Evolutionary conservation across 208 protist species (phyloP).

Genomic region (Leishmania arabica): DNA sequence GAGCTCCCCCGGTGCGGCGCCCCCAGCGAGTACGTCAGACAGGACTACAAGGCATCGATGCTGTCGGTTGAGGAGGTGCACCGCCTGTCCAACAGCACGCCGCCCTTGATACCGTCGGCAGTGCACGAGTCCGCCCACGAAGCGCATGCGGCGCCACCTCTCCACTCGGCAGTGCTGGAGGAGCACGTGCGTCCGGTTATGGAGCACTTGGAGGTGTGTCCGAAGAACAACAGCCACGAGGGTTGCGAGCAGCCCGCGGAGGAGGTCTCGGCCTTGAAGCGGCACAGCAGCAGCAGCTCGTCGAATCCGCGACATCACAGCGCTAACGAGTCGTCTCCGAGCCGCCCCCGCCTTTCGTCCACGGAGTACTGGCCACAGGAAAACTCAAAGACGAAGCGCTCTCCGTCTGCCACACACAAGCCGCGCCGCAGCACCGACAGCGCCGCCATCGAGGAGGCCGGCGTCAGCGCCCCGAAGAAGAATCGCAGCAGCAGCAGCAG

Average conservation of each 20-base stretch:
- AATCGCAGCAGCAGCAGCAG: not conserved
- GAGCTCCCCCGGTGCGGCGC: not conserved
- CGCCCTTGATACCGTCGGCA: not conserved
- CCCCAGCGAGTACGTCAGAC: not conserved
- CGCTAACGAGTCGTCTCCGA: not conserved
- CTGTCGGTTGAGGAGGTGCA: not conserved
- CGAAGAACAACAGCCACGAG: not conserved
- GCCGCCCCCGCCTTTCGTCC: not conserved
- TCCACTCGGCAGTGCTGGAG: slow-evolving; percentile 1
- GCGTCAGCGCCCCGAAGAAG: slow-evolving; percentile 13
- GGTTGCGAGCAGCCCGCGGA: not conserved
- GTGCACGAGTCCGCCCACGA: not conserved
- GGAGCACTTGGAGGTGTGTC: not conserved
- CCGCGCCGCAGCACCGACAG: not conserved
- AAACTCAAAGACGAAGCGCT: not conserved
- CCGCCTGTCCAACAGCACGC: not conserved
- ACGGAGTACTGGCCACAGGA: not conserved
- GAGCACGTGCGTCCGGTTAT: not conserved
- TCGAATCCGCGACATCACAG: slow-evolving; percentile 13
- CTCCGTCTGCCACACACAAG: not conserved
- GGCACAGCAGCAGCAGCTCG: slow-evolving; percentile 13
- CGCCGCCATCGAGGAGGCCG: not conserved
- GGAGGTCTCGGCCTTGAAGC: slow-evolving; percentile 4
- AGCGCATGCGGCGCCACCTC: not conserved
- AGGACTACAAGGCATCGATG: not conserved